Evolutionary conservation across 345 rosid species (phyloP).

Genomic region (Gossypium bickii): DNA sequence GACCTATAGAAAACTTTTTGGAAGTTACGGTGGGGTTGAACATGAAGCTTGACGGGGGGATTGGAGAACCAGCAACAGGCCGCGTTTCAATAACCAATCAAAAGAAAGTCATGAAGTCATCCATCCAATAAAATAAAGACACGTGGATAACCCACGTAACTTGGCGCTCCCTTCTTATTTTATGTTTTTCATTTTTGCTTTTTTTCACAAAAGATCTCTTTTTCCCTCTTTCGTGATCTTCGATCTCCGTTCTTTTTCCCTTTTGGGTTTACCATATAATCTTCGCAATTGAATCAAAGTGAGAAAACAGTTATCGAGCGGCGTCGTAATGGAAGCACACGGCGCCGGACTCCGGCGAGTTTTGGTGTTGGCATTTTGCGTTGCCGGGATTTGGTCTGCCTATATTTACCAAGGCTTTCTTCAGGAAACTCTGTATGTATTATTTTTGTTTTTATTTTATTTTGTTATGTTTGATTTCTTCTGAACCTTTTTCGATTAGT

Average conservation of each 20-base stretch:
- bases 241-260: slow-evolving; percentile 7
- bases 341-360: slow-evolving; percentile 68
- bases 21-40: neutral
- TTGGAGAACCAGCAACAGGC: neutral
- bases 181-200: neutral
- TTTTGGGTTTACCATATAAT: neutral
- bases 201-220: neutral
- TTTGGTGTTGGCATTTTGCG: slow-evolving; percentile 68
- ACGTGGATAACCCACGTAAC: slow-evolving; percentile 27
- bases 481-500: neutral
- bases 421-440: slow-evolving; percentile 82
- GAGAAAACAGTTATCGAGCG: neutral
- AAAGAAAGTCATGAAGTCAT: slow-evolving; percentile 1
- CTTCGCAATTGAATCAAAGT: neutral
- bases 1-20: neutral
- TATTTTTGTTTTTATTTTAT: neutral
- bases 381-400: slow-evolving; percentile 95
- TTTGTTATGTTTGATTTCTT: neutral
- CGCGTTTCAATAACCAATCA: slow-evolving; percentile 12
- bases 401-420: slow-evolving; percentile 95
- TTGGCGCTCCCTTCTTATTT: slow-evolving; percentile 32
- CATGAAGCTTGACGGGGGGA: neutral
- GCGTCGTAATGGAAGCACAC: slow-evolving; percentile 58
- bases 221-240: neutral
- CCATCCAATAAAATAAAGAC: neutral